These are phyloP conservation scores for Paracoccidioides lutzii DNA, from an alignment of 2,329 filamentous ascomycete genomes.

Conservation along the genomic window DNA sequence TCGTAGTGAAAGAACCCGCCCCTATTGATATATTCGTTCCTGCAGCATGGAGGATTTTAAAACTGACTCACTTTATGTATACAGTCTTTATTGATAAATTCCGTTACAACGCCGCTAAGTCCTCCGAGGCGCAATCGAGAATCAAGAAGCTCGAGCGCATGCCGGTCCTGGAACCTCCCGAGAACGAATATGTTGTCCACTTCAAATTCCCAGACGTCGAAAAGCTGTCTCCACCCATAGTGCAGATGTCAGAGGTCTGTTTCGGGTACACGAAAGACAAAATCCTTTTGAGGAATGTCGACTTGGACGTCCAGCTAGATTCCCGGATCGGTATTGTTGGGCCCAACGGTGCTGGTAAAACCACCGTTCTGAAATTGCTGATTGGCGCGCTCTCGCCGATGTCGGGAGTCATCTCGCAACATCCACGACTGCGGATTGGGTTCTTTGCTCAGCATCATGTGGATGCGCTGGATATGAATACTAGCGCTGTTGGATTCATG, in stretches of 20 bases:
- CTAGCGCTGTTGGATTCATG: slow-evolving; percentile 92
- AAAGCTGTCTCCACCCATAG: slow-evolving; percentile 91
- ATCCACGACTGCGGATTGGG: slow-evolving; percentile 78
- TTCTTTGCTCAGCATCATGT: slow-evolving; percentile 99
- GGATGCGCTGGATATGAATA: slow-evolving; percentile 80
- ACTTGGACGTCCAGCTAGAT: slow-evolving; percentile 93
- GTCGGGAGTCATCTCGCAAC: slow-evolving; percentile 70
- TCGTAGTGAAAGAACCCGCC: slow-evolving; percentile 7
- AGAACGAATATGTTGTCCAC: slow-evolving; percentile 88
- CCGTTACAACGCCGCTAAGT: slow-evolving; percentile 97
- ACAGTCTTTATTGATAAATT: slow-evolving; percentile 96
- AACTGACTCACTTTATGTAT: not conserved
- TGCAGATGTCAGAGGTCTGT: slow-evolving; percentile 85
- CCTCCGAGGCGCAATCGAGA: slow-evolving; percentile 91
- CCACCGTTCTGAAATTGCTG: slow-evolving; percentile 93
- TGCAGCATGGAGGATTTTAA: not conserved
- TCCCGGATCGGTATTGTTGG: slow-evolving; percentile 98
- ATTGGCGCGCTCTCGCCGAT: slow-evolving; percentile 70
- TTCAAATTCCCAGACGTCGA: slow-evolving; percentile 97
- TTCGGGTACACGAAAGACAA: slow-evolving; percentile 81
- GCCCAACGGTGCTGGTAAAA: slow-evolving; percentile 97
- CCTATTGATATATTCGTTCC: not conserved
- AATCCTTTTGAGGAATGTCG: slow-evolving; percentile 68
- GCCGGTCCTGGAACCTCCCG: slow-evolving; percentile 79
- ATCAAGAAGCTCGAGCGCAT: slow-evolving; percentile 99